These are phyloP conservation scores for Hymenotorrendiella dingleyae DNA, from an alignment of 2,329 filamentous ascomycete species.

Conservation along the genomic window DNA sequence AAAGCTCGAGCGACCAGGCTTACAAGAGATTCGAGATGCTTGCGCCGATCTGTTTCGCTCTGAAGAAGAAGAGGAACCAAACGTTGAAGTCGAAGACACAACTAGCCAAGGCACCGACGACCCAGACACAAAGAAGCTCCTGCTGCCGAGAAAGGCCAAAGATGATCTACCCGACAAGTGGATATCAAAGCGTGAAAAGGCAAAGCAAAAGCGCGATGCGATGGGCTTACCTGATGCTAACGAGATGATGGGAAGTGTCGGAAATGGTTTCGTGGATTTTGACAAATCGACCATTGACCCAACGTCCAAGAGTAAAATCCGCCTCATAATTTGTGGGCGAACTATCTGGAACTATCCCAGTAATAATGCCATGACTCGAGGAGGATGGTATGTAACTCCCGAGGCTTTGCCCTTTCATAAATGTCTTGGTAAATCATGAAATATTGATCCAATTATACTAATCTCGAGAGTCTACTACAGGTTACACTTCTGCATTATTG, in stretches of 20 bases:
- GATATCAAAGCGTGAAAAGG: constrained; percentile 22
- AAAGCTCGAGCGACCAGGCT: constrained; percentile 40
- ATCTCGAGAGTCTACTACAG: too few species aligned
- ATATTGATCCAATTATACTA: too few species aligned
- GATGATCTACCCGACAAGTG: constrained; percentile 24
- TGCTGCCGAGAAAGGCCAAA: constrained; percentile 2
- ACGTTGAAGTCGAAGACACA: constrained; percentile 28
- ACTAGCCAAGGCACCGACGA: constrained; percentile 19
- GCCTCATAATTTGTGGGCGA: constrained; percentile 40
- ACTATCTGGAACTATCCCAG: constrained; percentile 47
- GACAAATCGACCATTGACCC: constrained; percentile 31
- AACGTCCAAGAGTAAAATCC: constrained; percentile 36
- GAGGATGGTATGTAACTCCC: too few species aligned
- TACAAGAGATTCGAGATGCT: constrained; percentile 45
- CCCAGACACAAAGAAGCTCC: not conserved
- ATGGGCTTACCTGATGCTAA: too few species aligned
- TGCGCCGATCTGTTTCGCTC: constrained; percentile 42
- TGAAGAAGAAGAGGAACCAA: constrained; percentile 34
- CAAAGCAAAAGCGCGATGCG: constrained; percentile 20
- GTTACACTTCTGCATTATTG: constrained; percentile 45
- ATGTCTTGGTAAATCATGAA: too few species aligned
- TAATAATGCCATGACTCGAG: constrained; percentile 39
- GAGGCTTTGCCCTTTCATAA: too few species aligned
- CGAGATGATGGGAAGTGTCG: constrained; percentile 5
- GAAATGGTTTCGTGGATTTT: constrained; percentile 26